Base-by-base conservation (phyloP, 176 grass and related monocot species). In the Aegilops sharonensis region DNA sequence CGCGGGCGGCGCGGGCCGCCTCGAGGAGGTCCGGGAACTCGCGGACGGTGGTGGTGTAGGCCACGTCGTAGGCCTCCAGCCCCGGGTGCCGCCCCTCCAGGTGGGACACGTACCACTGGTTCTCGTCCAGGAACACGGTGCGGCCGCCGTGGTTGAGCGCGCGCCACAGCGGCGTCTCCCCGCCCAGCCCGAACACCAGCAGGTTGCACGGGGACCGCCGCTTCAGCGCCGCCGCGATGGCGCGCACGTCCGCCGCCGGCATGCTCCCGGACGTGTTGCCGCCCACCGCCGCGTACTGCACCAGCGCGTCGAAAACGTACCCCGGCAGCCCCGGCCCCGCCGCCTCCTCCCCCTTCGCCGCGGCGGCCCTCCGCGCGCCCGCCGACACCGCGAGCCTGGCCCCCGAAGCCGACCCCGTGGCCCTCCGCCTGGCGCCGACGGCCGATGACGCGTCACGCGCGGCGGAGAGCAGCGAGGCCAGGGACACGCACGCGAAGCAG, bases 101-200 rank as follows among this genome's bases (percentile, higher is more conserved):
- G 89, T 98, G 91, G 43, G 97, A 91, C 64, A 98, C 91, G 89
- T 98, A 98, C 87, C 95, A 98, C 88, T 98, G 92, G 92, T 98
- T 98, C 92, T 98, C 97, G 76, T 98, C 95, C 6, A 98, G 84
- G 88, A 98, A 98, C 61, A 98, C 95, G 1, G 95, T 98, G 32
- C 90, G 91, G 0, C 95, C 95, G 78, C 95, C 95, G 80, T 89
- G 87, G 90, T 98, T 98, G 29, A 98, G 91, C 29, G 95, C 95
- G n/a, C 94, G 92, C 97, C 97, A 95, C 63, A 98, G 88, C 37
- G 93, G 90, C 79, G 91, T 96, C 92, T 98, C 97, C 14, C 78
- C 89, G 43, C 97, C 94, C 2, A 98, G 88, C 10, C 97, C 97
- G 52, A 95, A 98, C 52, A 96, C 94, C n/a, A 98, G 84, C 72